Evolutionary conservation across 148 eudicot genomes (phyloP).

Genomic region (Spergularia marina): DNA sequence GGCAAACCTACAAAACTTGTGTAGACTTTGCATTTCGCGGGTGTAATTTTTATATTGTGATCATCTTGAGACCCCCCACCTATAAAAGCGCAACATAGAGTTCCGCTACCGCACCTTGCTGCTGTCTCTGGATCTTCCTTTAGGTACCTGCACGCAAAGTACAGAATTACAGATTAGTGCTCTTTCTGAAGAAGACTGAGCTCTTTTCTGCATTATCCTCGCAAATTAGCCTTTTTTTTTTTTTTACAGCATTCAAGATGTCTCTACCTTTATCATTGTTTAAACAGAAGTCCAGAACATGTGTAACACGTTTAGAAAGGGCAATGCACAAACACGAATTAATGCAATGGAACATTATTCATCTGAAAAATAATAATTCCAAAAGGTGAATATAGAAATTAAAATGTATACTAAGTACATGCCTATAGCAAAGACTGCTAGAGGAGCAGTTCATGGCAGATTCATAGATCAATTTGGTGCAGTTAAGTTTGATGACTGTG

Average conservation of each 20-base stretch:
- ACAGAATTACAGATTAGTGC: no score
- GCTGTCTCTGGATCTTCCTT: constrained; percentile 23
- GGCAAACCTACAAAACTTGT: constrained; percentile 44
- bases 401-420: constrained; percentile 4
- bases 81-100: constrained; percentile 43
- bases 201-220: no score
- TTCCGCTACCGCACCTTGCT: constrained; percentile 23
- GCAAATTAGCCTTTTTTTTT: no score
- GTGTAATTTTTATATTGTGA: constrained; percentile 36
- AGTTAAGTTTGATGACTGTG: constrained; percentile 44
- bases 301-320: no score
- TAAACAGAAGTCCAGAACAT: no score
- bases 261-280: no score
- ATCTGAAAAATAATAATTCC: no score
- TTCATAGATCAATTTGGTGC: constrained; percentile 32
- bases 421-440: constrained; percentile 37
- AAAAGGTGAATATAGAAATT: no score
- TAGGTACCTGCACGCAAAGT: constrained; percentile 9
- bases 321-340: no score
- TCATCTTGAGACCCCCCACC: constrained; percentile 51
- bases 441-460: constrained; percentile 56
- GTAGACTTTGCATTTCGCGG: constrained; percentile 40
- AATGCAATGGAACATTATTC: no score
- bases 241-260: no score
- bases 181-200: no score